These are phyloP conservation scores for Allium cepa DNA, from an alignment of 106 monocot genomes.

Conservation along the genomic window DNA sequence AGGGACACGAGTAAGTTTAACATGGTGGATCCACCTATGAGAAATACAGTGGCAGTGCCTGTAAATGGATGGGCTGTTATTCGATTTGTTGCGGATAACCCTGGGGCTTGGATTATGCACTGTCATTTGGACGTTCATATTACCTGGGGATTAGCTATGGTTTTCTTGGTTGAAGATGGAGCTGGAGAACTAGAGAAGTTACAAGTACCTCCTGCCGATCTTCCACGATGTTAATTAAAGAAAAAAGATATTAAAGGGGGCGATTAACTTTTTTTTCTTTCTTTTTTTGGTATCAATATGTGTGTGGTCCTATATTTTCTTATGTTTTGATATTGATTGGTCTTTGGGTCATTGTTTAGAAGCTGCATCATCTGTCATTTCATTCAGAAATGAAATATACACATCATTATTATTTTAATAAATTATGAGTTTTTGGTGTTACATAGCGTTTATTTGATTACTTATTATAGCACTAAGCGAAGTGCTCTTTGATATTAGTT, in stretches of 20 bases:
- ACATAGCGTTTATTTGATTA: no score
- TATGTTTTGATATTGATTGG: background rate
- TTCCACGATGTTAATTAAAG: slow-evolving; percentile 31
- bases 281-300: background rate
- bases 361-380: background rate
- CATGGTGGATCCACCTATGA: slow-evolving; percentile 43
- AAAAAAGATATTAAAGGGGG: background rate
- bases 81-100: slow-evolving; percentile 59
- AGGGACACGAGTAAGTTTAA: slow-evolving; percentile 43
- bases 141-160: slow-evolving; percentile 62
- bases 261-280: background rate
- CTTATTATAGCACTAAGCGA: no score
- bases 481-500: no score
- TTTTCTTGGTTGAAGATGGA: slow-evolving; percentile 57
- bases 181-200: slow-evolving; percentile 32
- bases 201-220: slow-evolving; percentile 32
- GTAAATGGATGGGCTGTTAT: slow-evolving; percentile 60
- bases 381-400: background rate
- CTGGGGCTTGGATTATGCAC: slow-evolving; percentile 60
- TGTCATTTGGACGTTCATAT: slow-evolving; percentile 68
- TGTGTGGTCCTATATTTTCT: background rate
- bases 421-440: background rate
- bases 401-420: background rate
- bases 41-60: slow-evolving; percentile 56
- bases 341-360: background rate